Percentiles rank a stretch among this genome's conserved stretches.
These are phyloP conservation scores for Talaromyces borbonicus DNA, from an alignment of 495 filamentous ascomycete species.

Conservation along the genomic window DNA sequence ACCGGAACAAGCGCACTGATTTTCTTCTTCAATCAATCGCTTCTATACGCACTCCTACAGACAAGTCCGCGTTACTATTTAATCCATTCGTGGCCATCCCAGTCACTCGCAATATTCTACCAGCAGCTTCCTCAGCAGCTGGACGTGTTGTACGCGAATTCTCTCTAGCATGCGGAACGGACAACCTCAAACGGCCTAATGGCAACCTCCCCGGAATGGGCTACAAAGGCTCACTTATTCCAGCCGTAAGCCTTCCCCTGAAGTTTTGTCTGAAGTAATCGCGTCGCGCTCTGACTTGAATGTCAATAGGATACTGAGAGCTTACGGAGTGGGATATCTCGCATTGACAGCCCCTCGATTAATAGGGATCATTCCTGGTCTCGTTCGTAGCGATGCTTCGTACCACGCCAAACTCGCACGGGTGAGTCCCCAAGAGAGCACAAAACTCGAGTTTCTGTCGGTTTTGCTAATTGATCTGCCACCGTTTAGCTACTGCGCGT, in stretches of 20 bases:
- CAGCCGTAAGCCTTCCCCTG: slow-evolving; percentile 1
- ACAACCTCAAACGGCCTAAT: background rate
- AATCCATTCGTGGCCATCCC: too few relatives aligned
- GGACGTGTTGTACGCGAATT: background rate
- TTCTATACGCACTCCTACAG: too few relatives aligned
- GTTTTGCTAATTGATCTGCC: background rate
- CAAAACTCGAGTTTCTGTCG: background rate
- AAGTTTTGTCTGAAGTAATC: background rate
- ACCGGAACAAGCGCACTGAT: too few relatives aligned
- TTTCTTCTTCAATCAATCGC: too few relatives aligned
- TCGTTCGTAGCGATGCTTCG: slow-evolving; percentile 35
- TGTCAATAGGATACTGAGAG: slow-evolving; percentile 51
- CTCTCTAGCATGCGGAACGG: background rate
- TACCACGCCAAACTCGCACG: slow-evolving; percentile 27
- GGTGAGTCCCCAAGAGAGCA: slow-evolving; percentile 19
- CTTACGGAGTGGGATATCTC: slow-evolving; percentile 67
- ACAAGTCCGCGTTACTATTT: too few relatives aligned
- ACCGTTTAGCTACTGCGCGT: slow-evolving; percentile 24
- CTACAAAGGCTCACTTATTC: background rate
- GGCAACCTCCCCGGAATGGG: background rate
- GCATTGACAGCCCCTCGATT: slow-evolving; percentile 60
- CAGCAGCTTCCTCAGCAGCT: background rate
- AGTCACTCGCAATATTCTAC: too few relatives aligned
- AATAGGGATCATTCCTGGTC: slow-evolving; percentile 42
- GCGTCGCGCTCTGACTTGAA: background rate